Evolutionary conservation across 1,284 basidiomycete species (phyloP), one percentile per base, ranked within the genome.

Genomic region (Malassezia pachydermatis): DNA sequence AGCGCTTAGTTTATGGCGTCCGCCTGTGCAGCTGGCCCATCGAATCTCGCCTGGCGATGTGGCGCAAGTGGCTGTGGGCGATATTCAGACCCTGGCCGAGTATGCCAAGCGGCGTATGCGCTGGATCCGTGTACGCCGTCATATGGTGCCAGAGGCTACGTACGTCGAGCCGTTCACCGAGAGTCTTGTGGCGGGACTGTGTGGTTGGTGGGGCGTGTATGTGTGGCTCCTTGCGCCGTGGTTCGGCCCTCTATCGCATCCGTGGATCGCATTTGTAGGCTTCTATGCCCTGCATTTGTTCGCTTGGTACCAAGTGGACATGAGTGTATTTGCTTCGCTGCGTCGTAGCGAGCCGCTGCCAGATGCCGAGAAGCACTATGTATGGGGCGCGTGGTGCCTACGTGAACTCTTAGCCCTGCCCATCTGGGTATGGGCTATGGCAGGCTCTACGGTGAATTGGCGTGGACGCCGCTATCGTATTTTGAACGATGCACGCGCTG

Each of bases 51-150:
- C 57, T 0, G 63, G 49, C 34, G 62, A 69, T 25, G 54, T 63
- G 2, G 68, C 65, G 17, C 63, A 64, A 38, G 67, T 62, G 5
- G 56, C 62, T 7, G 66, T 71, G 1, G 67, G 68, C 20, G 68
- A 68, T 36, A 66, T 71, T 34, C 56, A 60, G 13, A 61, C 61
- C n/a, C 42, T 71, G 16, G 41, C 49, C 16, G 65, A 63, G 51
- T 71, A 71, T 45, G 57, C 60, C 2, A 44, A 50, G 23, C 55
- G 68, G 23, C 51, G 68, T 11, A 66, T 69, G 60, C 60, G 68
- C n/a, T 71, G 68, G 68, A 71, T 71, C 24, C 63, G 68, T 17
- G 68, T 71, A 24, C 58, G 68, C 33, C 65, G 62, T 27, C 59
- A 61, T 57, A 71, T 71, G 67, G 58, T 63, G 9, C 57, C 62